A percentile compares a stretch with the other conserved stretches of the same genome.
Evolutionary conservation across 257 asterid genomes (phyloP).

Genomic region (Capsicum pubescens): DNA sequence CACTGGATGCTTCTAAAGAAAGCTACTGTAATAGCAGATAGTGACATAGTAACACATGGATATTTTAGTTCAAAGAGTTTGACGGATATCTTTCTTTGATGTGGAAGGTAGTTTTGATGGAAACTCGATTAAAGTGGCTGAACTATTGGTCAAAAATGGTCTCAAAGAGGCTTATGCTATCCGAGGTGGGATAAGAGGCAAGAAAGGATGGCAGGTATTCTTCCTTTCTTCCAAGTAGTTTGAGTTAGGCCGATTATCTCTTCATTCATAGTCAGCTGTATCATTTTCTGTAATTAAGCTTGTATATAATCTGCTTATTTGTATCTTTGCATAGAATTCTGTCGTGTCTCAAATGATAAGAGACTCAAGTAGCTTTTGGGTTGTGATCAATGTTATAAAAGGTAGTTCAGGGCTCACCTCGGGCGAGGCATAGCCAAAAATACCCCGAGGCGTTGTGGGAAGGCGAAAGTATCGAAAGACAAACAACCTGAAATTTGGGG

Average conservation of each 20-base stretch:
- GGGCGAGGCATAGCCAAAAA: too few relatives aligned
- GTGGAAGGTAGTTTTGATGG: constrained; percentile 99
- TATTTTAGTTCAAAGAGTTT: constrained; percentile 24
- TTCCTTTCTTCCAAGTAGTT: constrained; percentile 6
- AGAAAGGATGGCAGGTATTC: constrained; percentile 89
- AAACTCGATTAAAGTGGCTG: constrained; percentile 87
- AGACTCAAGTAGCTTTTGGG: background rate
- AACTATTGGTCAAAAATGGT: constrained; percentile 77
- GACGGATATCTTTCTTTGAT: constrained; percentile 50
- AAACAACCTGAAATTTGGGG: too few relatives aligned
- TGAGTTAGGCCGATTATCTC: background rate
- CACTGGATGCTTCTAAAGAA: constrained; percentile 3
- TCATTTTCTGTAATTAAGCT: background rate
- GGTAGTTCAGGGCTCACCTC: too few relatives aligned
- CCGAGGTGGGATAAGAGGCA: constrained; percentile 90
- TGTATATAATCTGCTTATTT: background rate
- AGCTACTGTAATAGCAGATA: constrained; percentile 12
- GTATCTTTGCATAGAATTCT: background rate
- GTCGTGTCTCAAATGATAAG: background rate
- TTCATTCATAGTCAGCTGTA: background rate
- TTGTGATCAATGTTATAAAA: background rate
- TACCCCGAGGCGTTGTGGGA: too few relatives aligned
- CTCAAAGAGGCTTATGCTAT: constrained; percentile 91
- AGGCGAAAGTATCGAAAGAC: too few relatives aligned
- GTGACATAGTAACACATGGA: background rate